These are phyloP conservation scores for Dendryphion nanum DNA, from an alignment of 2,329 filamentous ascomycete species.

Conservation along the genomic window DNA sequence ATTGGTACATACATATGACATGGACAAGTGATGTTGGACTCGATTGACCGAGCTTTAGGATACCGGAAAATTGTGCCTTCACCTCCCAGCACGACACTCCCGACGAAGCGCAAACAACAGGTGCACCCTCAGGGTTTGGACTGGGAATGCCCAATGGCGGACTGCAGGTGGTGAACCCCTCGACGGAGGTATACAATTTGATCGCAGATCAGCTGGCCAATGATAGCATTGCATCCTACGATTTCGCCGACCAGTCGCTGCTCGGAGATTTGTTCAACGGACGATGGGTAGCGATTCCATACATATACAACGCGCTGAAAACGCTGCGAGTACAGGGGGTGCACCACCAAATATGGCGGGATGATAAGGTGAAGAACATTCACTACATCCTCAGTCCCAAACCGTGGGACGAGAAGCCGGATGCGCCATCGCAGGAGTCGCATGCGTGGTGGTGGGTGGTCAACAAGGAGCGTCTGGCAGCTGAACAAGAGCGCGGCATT, in stretches of 20 bases:
- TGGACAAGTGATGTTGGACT: background rate
- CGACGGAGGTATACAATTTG: conserved; percentile 50
- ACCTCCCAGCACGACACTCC: conserved; percentile 56
- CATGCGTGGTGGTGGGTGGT: conserved; percentile 59
- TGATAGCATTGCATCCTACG: conserved; percentile 50
- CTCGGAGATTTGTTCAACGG: conserved; percentile 58
- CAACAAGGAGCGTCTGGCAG: conserved; percentile 48
- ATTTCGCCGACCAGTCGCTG: conserved; percentile 61
- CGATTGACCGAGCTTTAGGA: conserved; percentile 26
- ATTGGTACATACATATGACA: conserved; percentile 57
- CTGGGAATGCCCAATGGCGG: conserved; percentile 61
- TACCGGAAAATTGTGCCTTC: conserved; percentile 61
- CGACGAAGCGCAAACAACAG: conserved; percentile 51
- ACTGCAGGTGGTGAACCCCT: conserved; percentile 61
- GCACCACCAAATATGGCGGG: conserved; percentile 60
- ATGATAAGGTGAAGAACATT: conserved; percentile 60
- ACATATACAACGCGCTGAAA: conserved; percentile 62
- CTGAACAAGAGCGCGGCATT: conserved; percentile 50
- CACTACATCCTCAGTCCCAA: conserved; percentile 63
- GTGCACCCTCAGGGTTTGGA: conserved; percentile 51
- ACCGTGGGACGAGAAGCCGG: conserved; percentile 59
- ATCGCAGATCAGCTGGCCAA: conserved; percentile 50
- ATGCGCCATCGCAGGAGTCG: conserved; percentile 46
- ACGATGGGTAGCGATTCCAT: conserved; percentile 59
- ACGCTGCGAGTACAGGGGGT: conserved; percentile 57